Evolutionary conservation across 1,139 yeast genomes (phyloP).

Genomic region (Blastobotrys indianensis): DNA sequence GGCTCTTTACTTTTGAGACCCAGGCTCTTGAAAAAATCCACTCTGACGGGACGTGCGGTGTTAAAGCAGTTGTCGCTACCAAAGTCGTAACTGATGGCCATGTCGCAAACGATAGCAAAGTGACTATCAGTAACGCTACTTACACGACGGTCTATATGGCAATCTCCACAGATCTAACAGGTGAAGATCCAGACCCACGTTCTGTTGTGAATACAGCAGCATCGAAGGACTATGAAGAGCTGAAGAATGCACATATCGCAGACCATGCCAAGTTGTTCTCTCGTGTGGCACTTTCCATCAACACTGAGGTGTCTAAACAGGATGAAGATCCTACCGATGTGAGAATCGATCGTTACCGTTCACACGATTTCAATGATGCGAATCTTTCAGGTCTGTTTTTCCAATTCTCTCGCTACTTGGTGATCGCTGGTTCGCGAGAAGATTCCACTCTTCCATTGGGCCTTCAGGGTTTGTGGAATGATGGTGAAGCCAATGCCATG

Average conservation of each 20-base stretch:
- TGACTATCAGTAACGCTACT: not conserved
- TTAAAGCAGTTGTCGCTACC: conserved; percentile 1
- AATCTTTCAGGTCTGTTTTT: conserved; percentile 4
- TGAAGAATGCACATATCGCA: not conserved
- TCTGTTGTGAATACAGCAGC: not conserved
- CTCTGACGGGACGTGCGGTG: conserved; percentile 14
- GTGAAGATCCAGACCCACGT: no score
- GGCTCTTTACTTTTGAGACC: conserved; percentile 3
- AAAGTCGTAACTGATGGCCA: conserved; percentile 3
- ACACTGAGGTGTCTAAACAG: no score
- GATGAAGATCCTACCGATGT: no score
- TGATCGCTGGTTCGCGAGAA: conserved; percentile 11
- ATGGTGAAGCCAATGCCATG: conserved; percentile 14
- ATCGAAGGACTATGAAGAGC: not conserved
- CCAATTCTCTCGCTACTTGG: conserved; percentile 12
- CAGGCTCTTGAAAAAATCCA: conserved; percentile 13
- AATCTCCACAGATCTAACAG: conserved; percentile 5
- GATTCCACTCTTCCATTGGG: conserved; percentile 11
- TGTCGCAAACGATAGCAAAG: not conserved
- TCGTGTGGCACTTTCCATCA: not conserved
- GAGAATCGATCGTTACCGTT: no score
- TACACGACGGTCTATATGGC: conserved; percentile 3
- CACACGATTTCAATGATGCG: not conserved
- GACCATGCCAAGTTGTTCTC: not conserved
- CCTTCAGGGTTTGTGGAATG: conserved; percentile 15